Conservation (phyloP, 306 rosid genomes). For the Ziziphus jujuba region DNA sequence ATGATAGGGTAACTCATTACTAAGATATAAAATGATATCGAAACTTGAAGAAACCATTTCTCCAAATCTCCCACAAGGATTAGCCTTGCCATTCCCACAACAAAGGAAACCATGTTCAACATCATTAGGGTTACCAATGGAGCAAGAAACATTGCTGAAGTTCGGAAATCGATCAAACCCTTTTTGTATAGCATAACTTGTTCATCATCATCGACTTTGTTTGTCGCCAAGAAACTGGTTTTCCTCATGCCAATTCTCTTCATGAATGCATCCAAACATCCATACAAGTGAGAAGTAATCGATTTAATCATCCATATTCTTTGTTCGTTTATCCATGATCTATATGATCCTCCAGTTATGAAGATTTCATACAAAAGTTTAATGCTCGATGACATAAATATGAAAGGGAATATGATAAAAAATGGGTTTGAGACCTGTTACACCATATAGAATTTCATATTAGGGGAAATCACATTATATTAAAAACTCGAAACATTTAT, state of each 20-base stretch:
- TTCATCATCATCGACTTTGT: constrained; percentile 51
- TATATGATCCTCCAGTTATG: constrained; percentile 42
- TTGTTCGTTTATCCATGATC: constrained; percentile 46
- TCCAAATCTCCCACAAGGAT: constrained; percentile 25
- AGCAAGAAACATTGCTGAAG: constrained; percentile 47
- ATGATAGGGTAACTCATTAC: constrained; percentile 23
- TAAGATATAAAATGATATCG: constrained; percentile 20
- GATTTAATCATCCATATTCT: constrained; percentile 65
- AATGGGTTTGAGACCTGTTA: constrained; percentile 51
- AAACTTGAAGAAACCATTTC: constrained; percentile 24
- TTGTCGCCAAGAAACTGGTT: constrained; percentile 58
- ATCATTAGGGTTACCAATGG: constrained; percentile 52
- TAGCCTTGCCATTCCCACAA: constrained; percentile 41
- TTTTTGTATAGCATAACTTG: constrained; percentile 40
- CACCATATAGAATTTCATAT: neutral
- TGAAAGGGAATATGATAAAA: constrained; percentile 36
- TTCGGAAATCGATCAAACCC: constrained; percentile 55
- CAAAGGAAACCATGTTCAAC: constrained; percentile 43
- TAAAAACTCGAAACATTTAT: too few relatives aligned
- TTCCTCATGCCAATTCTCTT: constrained; percentile 52
- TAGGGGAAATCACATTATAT: too few relatives aligned
- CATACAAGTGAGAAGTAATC: constrained; percentile 45
- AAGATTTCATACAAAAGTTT: constrained; percentile 49
- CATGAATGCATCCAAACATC: constrained; percentile 55
- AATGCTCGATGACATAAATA: constrained; percentile 34